Evolutionary conservation across 768 basidiomycete species (phyloP).

Genomic region (Punctularia strigosozonata): DNA sequence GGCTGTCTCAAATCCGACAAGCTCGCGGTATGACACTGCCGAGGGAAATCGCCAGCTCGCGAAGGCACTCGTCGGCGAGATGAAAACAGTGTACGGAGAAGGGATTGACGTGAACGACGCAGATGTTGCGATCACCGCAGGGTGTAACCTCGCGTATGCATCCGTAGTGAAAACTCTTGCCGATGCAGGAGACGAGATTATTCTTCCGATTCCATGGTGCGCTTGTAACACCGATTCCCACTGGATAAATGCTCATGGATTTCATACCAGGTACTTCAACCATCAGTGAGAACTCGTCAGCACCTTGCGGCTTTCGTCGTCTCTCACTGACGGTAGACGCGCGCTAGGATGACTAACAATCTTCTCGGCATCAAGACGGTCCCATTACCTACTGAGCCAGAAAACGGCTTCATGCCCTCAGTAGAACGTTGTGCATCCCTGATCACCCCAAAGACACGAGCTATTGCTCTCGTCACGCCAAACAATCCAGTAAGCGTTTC

Average conservation of each 20-base stretch:
- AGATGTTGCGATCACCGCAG: slow-evolving; percentile 60
- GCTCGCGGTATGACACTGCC: slow-evolving; percentile 46
- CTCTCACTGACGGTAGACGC: not conserved
- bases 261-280: slow-evolving; percentile 51
- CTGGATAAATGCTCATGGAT: not conserved
- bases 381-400: slow-evolving; percentile 35
- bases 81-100: slow-evolving; percentile 43
- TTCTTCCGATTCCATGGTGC: slow-evolving; percentile 64
- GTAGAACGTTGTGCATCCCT: slow-evolving; percentile 33
- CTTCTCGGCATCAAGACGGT: slow-evolving; percentile 51
- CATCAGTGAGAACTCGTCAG: slow-evolving; percentile 33
- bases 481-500: slow-evolving; percentile 52
- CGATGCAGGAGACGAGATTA: slow-evolving; percentile 58
- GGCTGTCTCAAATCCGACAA: slow-evolving; percentile 28
- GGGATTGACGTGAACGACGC: slow-evolving; percentile 33
- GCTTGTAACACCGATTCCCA: slow-evolving; percentile 3
- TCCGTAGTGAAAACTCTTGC: slow-evolving; percentile 50
- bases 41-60: slow-evolving; percentile 47
- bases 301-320: not conserved
- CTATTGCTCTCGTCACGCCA: slow-evolving; percentile 66
- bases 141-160: slow-evolving; percentile 66
- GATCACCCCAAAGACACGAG: slow-evolving; percentile 47
- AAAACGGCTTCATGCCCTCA: slow-evolving; percentile 52
- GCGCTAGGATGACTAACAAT: slow-evolving; percentile 51
- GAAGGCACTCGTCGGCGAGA: slow-evolving; percentile 44